Base-by-base conservation (phyloP, 306 rosid species). In the Quillaja saponaria region DNA sequence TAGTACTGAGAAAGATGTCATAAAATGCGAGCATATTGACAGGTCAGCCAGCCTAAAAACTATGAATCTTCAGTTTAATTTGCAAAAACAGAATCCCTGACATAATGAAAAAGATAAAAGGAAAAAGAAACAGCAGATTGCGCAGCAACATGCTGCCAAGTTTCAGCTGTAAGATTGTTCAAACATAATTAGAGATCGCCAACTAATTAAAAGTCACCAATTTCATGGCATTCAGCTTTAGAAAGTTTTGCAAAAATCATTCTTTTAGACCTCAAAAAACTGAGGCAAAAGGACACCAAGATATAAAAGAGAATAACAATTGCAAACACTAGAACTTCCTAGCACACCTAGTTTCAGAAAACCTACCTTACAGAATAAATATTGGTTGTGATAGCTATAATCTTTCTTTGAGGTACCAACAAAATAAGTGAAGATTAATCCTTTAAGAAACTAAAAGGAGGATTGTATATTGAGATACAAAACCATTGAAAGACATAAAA, bases 11-110 rank as follows among this genome's bases (percentile, higher is more conserved):
- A 71, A 35, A 70, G 38, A 47, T 45, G 33, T n/a, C 68, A 55
- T 34, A 55, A 34, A 33, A 71, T 15, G 14, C 10, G 38, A 2
- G 10, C 12, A 9, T 25, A 35, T 0, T 56, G 11, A 37, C 35
- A 10, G 11, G 12, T 31, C 28, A 34, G 15, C 28, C 7, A 49
- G 50, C 61, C 47, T 34, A 28, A 55, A 16, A 25, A 68, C 55
- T 25, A 25, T 58, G 52, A 55, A 56, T 65, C 62, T 39, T 61
- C 13, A 38, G 52, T 55, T 70, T 56, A 62, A 47, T 46, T 28
- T 58, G 63, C 55, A 35, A 52, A 20, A 39, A 11, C 28, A 35
- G 35, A 40, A 7, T 50, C 34, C 50, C 8, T 5, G 49, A 28
- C 17, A 50, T 33, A 63, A 9, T 3, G 15, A 15, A 42, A 49